A percentile compares a stretch with the other conserved stretches of the same genome.
phyloP scores from a whole-genome alignment of 148 eudicot genomes.

The Rhododendron ovatum region DNA sequence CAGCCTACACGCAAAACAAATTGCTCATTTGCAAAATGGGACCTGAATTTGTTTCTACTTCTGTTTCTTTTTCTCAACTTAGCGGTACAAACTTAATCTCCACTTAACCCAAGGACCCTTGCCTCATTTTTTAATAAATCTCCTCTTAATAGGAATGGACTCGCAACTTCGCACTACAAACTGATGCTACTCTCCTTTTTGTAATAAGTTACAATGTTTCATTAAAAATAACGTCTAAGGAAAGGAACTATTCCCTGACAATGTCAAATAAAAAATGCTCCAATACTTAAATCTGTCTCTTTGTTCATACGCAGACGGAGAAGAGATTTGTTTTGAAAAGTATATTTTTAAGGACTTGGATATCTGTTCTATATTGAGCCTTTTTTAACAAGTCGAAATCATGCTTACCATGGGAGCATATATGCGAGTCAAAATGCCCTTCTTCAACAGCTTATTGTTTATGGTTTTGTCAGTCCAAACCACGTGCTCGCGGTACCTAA shows the following conservation, averaged over 20 bases:
- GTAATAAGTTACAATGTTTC: not conserved
- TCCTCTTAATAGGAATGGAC: not conserved
- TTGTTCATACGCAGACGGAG: not conserved
- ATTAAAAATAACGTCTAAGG: not conserved
- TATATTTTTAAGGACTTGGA: not conserved
- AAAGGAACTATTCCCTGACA: not conserved
- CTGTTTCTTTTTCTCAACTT: not conserved
- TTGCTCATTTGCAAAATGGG: not conserved
- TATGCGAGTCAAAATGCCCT: conserved; percentile 83
- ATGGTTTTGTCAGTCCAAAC: conserved; percentile 85
- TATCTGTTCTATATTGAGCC: not conserved
- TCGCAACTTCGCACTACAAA: not conserved
- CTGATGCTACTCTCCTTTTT: not conserved
- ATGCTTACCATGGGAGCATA: conserved; percentile 86
- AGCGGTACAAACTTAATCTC: not conserved
- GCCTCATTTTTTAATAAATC: not conserved
- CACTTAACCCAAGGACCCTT: not conserved
- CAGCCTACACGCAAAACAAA: not conserved
- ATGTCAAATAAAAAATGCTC: not conserved
- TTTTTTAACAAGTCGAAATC: not conserved
- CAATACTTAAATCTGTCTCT: not conserved
- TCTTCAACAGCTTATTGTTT: conserved; percentile 70
- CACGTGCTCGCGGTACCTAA: conserved; percentile 86
- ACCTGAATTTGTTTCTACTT: not conserved
- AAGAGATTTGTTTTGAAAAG: not conserved